Evolutionary conservation across 768 basidiomycete genomes (phyloP).

Genomic region (Heimioporus sp.): DNA sequence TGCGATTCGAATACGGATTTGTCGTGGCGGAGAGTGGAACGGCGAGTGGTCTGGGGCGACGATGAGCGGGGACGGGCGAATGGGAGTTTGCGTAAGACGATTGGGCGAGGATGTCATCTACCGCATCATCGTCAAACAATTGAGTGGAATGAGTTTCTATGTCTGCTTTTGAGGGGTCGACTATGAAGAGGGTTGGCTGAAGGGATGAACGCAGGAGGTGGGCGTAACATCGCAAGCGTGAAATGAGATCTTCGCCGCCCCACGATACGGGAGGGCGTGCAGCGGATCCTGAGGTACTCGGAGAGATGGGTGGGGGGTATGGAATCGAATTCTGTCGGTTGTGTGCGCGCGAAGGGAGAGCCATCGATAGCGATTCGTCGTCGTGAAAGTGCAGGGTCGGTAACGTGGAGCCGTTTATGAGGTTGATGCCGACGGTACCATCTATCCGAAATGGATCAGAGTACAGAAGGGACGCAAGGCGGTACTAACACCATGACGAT

Average conservation of each 20-base stretch:
- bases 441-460: constrained; percentile 43
- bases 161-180: constrained; percentile 92
- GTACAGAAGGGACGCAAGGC: not conserved
- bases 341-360: constrained; percentile 40
- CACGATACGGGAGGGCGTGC: constrained; percentile 52
- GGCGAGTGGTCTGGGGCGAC: constrained; percentile 67
- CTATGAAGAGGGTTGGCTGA: constrained; percentile 81
- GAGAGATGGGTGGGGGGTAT: constrained; percentile 63
- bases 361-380: constrained; percentile 86
- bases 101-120: constrained; percentile 82
- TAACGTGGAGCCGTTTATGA: constrained; percentile 80
- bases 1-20: constrained; percentile 61
- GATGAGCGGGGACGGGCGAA: constrained; percentile 82
- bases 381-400: constrained; percentile 96
- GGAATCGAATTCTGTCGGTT: constrained; percentile 40
- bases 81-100: constrained; percentile 74
- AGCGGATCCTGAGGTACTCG: constrained; percentile 41
- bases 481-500: constrained; percentile 75
- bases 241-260: constrained; percentile 87
- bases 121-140: constrained; percentile 81
- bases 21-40: constrained; percentile 31
- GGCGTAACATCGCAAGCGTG: constrained; percentile 71
- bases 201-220: constrained; percentile 84
- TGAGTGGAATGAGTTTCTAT: constrained; percentile 87
- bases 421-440: constrained; percentile 86